Evolutionary conservation across 306 rosid genomes (phyloP), one percentile per base, ranked within the genome.

Genomic region (Vachellia pachyceras): DNA sequence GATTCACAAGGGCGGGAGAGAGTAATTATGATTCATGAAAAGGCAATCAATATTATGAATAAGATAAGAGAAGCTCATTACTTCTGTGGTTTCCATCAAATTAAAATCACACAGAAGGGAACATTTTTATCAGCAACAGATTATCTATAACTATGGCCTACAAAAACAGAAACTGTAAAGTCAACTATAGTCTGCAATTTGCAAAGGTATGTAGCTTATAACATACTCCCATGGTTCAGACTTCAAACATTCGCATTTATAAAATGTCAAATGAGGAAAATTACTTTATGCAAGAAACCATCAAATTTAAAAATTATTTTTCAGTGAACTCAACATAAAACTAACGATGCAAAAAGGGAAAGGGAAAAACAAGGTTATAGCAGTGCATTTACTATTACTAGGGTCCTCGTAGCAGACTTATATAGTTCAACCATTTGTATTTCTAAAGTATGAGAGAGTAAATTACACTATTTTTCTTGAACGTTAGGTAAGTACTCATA

Each of bases 41-140:
- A 6, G 13, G n/a, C 18, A 79, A 50, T 61, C 37, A 70, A 42
- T 23, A 64, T 55, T 55, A 54, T 75, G 22, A 3, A 55, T 7
- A 55, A 20, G 13, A 55, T 20, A 8, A 0, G 4, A 44, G 77
- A 84, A 45, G 73, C 61, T 65, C 41, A 55, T 40, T 36, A 39
- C 46, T 37, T 73, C 54, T 46, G 7, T 39, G 47, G 49, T 73
- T 73, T 77, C 47, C 13, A 17, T 57, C 37, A 40, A 73, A 60
- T 52, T 52, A 17, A 5, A 52, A 52, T 52, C 18, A 54, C 1
- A 6, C 64, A 20, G 35, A 57, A 69, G 18, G 47, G 54, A 2
- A 55, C 54, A 42, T 22, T 54, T 20, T 41, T 18, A 35, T 44
- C 73, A 41, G 54, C 18, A 23, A 58, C 23, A 22, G 13, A 23